Evolutionary conservation across 305 asterid species (phyloP), one percentile per base, ranked within the genome.

Genomic region (Fraxinus albicans): DNA sequence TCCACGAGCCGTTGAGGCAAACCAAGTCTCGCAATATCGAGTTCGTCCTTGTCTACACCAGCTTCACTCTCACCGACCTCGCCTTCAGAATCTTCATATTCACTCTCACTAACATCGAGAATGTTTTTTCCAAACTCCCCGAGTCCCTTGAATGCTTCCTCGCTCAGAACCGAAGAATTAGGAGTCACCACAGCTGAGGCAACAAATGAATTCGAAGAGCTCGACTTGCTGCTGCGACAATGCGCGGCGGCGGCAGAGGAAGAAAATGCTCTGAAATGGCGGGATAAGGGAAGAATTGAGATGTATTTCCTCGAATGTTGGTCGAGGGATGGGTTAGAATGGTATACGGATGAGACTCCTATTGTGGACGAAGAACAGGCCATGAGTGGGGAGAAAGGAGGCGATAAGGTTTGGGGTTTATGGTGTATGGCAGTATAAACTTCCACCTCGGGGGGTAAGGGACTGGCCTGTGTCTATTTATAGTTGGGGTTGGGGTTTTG

Each of bases 71-170:
- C 88, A 80, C 82, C 80, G 81, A 81, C 86, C 58, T 79, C 90
- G 47, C 80, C 91, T 21, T 88, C 93, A 21, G 88, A 85, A 50
- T 87, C 91, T 0, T 85, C 94, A 34, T 81, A 91, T 13, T 90
- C 95, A n/a, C 82, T 65, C 21, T 85, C 94, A 78, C 89, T 86
- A 47, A 70, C 91, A 69, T 88, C 90, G 76, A 84, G 80, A 65
- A 85, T 83, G 15, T 63, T 90, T 80, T 86, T 88, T 9, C 86
- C 94, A 42, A 93, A 92, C 6, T 82, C 90, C 2, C 93, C 93
- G 55, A 95, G 86, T 2, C 94, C 91, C 87, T 88, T 95, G 82
- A 95, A 94, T 4, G 98, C 96, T 73, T 93, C 92, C 81, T 93
- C 98, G 78, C 95, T 94, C 79, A 95, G 84, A 77, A 95, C 88